Base-by-base conservation (phyloP, 2,329 filamentous ascomycete genomes). In the Nemania sp. region DNA sequence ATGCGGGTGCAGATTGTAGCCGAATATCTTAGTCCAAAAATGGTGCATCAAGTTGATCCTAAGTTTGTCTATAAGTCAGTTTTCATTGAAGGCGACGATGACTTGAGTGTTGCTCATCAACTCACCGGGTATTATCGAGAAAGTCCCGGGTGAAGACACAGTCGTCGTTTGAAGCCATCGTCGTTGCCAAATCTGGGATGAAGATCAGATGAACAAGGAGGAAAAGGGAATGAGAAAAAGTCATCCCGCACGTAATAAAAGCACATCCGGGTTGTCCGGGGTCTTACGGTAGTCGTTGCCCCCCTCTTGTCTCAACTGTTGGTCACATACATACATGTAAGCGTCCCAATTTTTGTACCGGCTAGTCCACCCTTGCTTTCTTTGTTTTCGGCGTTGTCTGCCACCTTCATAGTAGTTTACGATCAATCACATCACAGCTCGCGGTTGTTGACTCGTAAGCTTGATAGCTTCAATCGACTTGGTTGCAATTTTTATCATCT, bases 1-100 rank as follows among this genome's bases (percentile, higher is more conserved):
- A 1, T 52, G 57, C 2, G 65, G 65, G 39, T 66, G 61, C 4
- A 66, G 26, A 7, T 19, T 24, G 39, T 64, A 65, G 6, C 62
- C 63, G 15, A 62, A 64, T 15, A 43, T 19, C 39, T 60, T 61
- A 6, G 37, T 49, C 63, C 62, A 65, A 0, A 59, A 22, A 30
- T 44, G 36, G 24, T 66, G 59, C 56, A 61, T 56, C 48, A 59
- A 31, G 15, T 63, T 65, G 47, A 65, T 57, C 20, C 37, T 40
- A 37, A 31, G 28, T 31, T 31, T 31, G 8, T 14, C 28, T 31
- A 31, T 31, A 31, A 31, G 28, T 14, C 8, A 5, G 28, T 31
- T 9, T 12, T 31, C 11, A 31, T 9, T 3, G n/a, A 31, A 14
- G 28, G n/a, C 4, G 9, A 31, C 28, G 4, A 11, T 4, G 11